Base-by-base conservation (phyloP, 805 yeast species). In the Pichia rugopelliculosa region DNA sequence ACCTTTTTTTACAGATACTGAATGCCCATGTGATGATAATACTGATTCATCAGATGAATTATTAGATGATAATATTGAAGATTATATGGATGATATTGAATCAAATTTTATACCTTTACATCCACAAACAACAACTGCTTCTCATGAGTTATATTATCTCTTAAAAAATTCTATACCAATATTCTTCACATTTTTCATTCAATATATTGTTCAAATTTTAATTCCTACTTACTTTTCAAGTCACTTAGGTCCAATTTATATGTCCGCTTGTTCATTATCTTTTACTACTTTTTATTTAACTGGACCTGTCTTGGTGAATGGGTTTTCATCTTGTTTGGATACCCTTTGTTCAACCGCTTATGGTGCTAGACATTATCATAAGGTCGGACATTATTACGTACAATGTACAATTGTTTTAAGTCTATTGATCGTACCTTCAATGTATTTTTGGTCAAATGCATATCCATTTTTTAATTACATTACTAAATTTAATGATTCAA, bases 291-390 rank as follows among this genome's bases (percentile, higher is more conserved):
- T 87, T 21, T 84, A 82, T 57, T 78, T 84, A 41, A 72, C 84
- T 1, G 90, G 88, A 0, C 78, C 83, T 48, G 84, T 86, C 26
- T 70, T 84, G 3, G 76, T 84, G 49, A 87, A 83, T 61, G 91
- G 91, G 3, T 76, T 83, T 7, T 72, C 87, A 18, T 83, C 93
- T 0, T 76, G 87, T 53, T 68, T 84, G 53, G 91, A 84, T 57
- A 84, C 91, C 0, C 67, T 84, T 17, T 84, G 91, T 60, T 81
- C 89, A 2, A 88, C 84, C 59, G 82, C 89, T 0, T 83, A 66
- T 59, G 91, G 93, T 22, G 76, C 85, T 27, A 72, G 71, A 44
- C 80, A 82, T 55, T 77, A 69, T 58, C 71, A 71, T 51, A 60
- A 73, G 53, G 90, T 84, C 15, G 93, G 93, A 0, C 62, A 80